phyloP scores from a whole-genome alignment of 75 land plant genomes.

The Selaginella tamariscina region DNA sequence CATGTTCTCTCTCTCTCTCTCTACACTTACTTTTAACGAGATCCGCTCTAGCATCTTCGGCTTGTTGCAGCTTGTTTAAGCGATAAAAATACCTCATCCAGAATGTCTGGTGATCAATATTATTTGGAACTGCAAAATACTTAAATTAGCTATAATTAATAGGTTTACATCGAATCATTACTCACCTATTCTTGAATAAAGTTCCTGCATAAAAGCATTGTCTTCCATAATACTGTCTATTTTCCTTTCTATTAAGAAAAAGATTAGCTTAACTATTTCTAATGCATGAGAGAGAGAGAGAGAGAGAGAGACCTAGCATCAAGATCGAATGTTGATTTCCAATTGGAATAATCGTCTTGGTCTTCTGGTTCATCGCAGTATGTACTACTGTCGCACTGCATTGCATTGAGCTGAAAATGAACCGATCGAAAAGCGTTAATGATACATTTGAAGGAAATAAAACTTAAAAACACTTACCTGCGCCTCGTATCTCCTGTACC shows the following conservation, averaged over 20 bases:
- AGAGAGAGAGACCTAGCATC: conserved; percentile 21
- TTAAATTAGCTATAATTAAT: not conserved
- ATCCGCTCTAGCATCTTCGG: conserved; percentile 65
- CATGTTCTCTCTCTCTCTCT: too few relatives aligned
- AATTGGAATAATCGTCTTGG: conserved; percentile 39
- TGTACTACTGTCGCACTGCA: conserved; percentile 53
- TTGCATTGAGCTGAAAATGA: conserved; percentile 27
- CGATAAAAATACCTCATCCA: conserved; percentile 80
- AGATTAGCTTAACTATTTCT: not conserved
- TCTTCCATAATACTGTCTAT: conserved; percentile 39
- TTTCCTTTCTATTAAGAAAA: conserved; percentile 25
- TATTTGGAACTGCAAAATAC: conserved; percentile 35
- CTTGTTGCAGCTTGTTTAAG: conserved; percentile 61
- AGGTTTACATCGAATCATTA: too few relatives aligned
- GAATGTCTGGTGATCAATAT: conserved; percentile 44
- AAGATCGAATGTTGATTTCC: conserved; percentile 49
- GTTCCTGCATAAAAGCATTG: conserved; percentile 40
- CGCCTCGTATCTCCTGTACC: conserved; percentile 55
- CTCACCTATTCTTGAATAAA: conserved; percentile 35
- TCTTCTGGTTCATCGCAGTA: conserved; percentile 73
- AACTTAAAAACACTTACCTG: conserved; percentile 30
- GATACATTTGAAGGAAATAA: not conserved
- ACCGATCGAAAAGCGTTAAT: not conserved
- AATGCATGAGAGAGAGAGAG: too few relatives aligned
- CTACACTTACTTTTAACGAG: conserved; percentile 51